phyloP scores from a whole-genome alignment of 345 rosid genomes.

The Capsella bursapastoris region DNA sequence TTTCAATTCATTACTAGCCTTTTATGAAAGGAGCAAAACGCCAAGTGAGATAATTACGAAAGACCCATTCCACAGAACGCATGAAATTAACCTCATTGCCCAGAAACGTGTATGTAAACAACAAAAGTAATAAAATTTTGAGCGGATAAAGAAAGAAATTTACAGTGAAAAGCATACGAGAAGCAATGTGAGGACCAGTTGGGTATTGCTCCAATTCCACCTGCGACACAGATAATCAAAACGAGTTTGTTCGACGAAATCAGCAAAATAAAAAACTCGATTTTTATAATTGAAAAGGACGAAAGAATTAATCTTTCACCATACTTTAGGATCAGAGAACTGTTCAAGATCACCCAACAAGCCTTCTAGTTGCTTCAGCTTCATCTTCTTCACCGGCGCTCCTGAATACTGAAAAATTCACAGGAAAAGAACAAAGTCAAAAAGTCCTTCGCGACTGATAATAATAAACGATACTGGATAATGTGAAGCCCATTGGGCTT shows the following conservation, averaged over 20 bases:
- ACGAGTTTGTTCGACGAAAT: slow-evolving; percentile 15
- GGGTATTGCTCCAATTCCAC: slow-evolving; percentile 96
- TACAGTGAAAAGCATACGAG: slow-evolving; percentile 93
- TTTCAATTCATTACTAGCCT: not conserved
- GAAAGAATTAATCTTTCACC: not conserved
- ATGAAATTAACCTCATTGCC: not conserved
- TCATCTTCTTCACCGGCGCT: slow-evolving; percentile 57
- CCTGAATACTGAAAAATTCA: not conserved
- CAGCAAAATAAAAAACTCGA: not conserved
- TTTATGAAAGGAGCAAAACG: slow-evolving; percentile 9
- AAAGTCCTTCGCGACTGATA: not conserved
- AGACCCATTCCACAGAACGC: slow-evolving; percentile 1
- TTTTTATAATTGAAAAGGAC: not conserved
- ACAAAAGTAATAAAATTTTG: slow-evolving; percentile 21
- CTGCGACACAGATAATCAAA: slow-evolving; percentile 43
- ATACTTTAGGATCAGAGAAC: slow-evolving; percentile 80
- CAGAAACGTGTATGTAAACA: no score
- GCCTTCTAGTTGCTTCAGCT: slow-evolving; percentile 90
- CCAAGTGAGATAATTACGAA: not conserved
- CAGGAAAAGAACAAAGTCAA: not conserved
- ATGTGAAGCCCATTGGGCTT: slow-evolving; percentile 36
- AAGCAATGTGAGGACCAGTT: slow-evolving; percentile 94
- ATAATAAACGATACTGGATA: not conserved
- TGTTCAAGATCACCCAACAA: slow-evolving; percentile 71
- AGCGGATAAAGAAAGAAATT: not conserved